Evolutionary conservation across 2,329 filamentous ascomycete genomes (phyloP).

Genomic region (Scolecobasidium constrictum): DNA sequence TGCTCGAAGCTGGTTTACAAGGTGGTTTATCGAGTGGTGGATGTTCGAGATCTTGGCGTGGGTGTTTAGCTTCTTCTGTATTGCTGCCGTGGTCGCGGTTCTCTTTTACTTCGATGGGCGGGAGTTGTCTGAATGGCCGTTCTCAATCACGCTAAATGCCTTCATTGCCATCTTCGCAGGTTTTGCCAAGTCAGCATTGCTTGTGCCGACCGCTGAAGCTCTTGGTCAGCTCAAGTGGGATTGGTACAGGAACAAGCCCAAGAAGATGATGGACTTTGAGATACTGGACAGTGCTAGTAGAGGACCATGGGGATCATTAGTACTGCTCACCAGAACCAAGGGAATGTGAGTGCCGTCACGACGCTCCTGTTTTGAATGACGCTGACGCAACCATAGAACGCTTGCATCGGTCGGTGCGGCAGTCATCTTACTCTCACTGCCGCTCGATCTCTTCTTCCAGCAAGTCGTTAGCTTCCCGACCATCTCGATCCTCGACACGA

Average conservation of each 20-base stretch:
- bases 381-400: conserved; percentile 8
- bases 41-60: conserved; percentile 19
- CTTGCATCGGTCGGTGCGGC: conserved; percentile 17
- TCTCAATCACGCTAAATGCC: conserved; percentile 22
- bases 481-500: conserved; percentile 5
- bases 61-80: conserved; percentile 20
- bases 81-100: conserved; percentile 23
- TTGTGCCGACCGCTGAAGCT: conserved; percentile 19
- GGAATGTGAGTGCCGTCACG: conserved; percentile 3
- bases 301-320: conserved; percentile 4
- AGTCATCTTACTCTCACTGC: conserved; percentile 15
- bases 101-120: conserved; percentile 20
- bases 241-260: conserved; percentile 14
- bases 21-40: conserved; percentile 15
- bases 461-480: conserved; percentile 19
- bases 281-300: conserved; percentile 5
- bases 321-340: conserved; percentile 4
- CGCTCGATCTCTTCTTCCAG: conserved; percentile 22
- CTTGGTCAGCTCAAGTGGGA: conserved; percentile 26
- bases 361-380: not conserved
- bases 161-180: conserved; percentile 20
- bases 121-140: conserved; percentile 20
- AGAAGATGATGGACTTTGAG: conserved; percentile 3
- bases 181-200: conserved; percentile 20
- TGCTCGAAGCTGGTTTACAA: no score